Evolutionary conservation across 139 green algal species (phyloP), one percentile per base, ranked within the genome.

Genomic region (Chlamydomonas sphaeroides): DNA sequence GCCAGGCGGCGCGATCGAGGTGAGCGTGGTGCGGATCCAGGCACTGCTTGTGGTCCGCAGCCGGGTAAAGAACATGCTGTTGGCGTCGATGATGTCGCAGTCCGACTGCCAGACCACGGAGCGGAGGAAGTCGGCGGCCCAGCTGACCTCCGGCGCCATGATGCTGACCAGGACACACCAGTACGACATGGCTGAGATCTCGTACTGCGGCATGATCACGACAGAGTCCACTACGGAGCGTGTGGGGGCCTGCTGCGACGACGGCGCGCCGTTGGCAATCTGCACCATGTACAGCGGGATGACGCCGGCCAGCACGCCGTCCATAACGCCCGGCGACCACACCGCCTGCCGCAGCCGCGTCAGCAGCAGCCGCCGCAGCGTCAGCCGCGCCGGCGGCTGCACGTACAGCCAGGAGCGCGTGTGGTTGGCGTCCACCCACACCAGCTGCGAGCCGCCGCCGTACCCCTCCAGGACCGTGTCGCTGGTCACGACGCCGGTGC

Each of bases 271-370:
- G 38, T 25, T 33, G 8, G 28, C 20, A 0, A 3, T 14, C n/a
- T 48, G 11, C 42, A 82, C 18, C 75, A 82, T 73, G 53, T 32
- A 41, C 32, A 82, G 18, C n/a, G 75, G 62, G 32, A 72, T 5
- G 21, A 15, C 75, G 75, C 75, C 75, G n/a, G 59, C 75, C 42
- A 82, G 62, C n/a, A 82, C 36, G 32, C 61, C 75, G 32, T 82
- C 68, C 57, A 68, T 63, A 11, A 68, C 75, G 11, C 75, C 75
- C 21, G 59, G 75, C 61, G 61, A 53, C 53, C 51, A 65, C 6
- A 72, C 45, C 1, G 23, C 23, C 8, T 20, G 0, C 3, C 33
- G 41, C 32, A 72, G 45, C 32, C 75, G 75, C 39, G 75, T 82
- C 20, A 82, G 42, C 23, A 72, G 32, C 75, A 82, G 32, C 32